Evolutionary conservation across 139 green algal species (phyloP).

Genomic region (Picochlorum sp.): DNA sequence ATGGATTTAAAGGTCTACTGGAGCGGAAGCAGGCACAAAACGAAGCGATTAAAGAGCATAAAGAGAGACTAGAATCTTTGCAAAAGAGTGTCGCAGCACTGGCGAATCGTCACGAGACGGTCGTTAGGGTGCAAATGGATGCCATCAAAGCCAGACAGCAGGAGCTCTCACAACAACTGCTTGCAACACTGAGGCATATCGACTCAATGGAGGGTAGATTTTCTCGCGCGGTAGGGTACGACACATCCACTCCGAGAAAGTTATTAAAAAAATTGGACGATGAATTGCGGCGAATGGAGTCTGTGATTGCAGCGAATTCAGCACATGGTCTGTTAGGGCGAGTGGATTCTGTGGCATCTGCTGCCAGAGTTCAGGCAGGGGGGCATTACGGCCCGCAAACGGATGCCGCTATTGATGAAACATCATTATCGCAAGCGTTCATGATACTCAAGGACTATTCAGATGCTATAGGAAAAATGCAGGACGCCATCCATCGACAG

Average conservation of each 20-base stretch:
- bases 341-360: conserved; percentile 21
- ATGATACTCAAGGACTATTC: conserved; percentile 17
- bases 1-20: conserved; percentile 59
- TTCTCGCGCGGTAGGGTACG: conserved; percentile 24
- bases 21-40: conserved; percentile 34
- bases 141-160: conserved; percentile 20
- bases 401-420: conserved; percentile 17
- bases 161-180: conserved; percentile 23
- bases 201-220: conserved; percentile 40
- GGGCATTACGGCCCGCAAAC: not conserved
- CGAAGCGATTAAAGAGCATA: conserved; percentile 33
- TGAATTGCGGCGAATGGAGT: conserved; percentile 24
- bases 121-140: conserved; percentile 26
- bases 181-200: conserved; percentile 22
- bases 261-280: conserved; percentile 11
- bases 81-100: conserved; percentile 21
- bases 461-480: conserved; percentile 22
- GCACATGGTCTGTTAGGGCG: conserved; percentile 14
- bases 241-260: not conserved
- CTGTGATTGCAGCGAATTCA: conserved; percentile 9
- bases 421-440: conserved; percentile 25
- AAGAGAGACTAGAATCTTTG: conserved; percentile 25
- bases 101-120: conserved; percentile 18
- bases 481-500: conserved; percentile 19
- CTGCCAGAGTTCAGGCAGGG: conserved; percentile 23